Evolutionary conservation across 768 basidiomycete species (phyloP).

Genomic region (Mrakia gelida): DNA sequence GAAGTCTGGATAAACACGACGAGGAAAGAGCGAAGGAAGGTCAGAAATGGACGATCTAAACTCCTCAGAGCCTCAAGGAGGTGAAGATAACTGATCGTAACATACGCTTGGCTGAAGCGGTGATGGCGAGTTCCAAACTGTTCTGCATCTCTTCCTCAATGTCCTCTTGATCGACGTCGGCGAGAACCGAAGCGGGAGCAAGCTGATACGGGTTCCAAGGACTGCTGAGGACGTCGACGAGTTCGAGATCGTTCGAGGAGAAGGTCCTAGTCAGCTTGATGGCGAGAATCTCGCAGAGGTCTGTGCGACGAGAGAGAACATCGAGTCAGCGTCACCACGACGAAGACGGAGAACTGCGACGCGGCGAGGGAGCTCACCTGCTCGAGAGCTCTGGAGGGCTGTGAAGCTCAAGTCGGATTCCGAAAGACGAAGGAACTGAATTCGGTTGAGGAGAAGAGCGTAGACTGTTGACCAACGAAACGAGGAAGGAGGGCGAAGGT

Average conservation of each 20-base stretch:
- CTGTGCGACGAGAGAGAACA: neutral
- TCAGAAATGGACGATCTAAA: neutral
- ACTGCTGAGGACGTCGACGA: constrained; percentile 72
- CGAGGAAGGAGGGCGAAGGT: neutral
- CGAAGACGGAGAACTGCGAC: neutral
- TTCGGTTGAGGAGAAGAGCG: constrained; percentile 69
- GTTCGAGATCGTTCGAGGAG: constrained; percentile 62
- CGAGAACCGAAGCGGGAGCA: constrained; percentile 47
- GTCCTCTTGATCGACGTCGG: constrained; percentile 62
- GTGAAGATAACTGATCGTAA: neutral
- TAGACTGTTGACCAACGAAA: constrained; percentile 50
- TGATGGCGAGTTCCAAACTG: constrained; percentile 66
- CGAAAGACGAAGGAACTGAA: constrained; percentile 68
- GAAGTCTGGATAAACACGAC: constrained; percentile 55
- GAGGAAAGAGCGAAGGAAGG: neutral
- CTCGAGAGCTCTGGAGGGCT: constrained; percentile 63
- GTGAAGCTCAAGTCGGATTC: constrained; percentile 72
- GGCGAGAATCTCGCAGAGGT: constrained; percentile 15
- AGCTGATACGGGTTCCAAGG: constrained; percentile 82
- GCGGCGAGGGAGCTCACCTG: constrained; percentile 52
- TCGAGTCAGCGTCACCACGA: neutral
- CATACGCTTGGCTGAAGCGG: neutral
- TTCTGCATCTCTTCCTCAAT: constrained; percentile 64
- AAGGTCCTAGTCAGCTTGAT: constrained; percentile 74
- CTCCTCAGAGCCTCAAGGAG: too few relatives aligned